Evolutionary conservation across 129 eudicot genomes (phyloP).

Genomic region (Flaveria brownii): DNA sequence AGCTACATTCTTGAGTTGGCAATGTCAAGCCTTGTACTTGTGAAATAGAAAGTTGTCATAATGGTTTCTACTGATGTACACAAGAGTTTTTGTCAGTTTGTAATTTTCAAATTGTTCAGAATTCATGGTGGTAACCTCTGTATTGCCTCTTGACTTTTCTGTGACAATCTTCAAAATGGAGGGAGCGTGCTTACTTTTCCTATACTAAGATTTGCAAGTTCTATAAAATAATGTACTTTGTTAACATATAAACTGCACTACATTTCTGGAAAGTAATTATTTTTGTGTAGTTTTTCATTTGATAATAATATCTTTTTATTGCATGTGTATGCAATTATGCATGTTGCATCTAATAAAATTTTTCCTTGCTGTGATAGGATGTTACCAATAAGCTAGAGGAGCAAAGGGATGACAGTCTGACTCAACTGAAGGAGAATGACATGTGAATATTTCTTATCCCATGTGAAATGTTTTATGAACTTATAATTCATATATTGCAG

Average conservation of each 20-base stretch:
- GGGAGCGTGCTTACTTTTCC: too few species aligned
- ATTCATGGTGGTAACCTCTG: too few species aligned
- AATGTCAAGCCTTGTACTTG: background rate
- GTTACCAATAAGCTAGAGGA: conserved; percentile 88
- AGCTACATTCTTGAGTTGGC: background rate
- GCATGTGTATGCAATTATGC: background rate
- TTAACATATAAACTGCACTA: conserved; percentile 5
- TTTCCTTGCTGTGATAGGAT: conserved; percentile 55
- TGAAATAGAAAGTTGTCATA: background rate
- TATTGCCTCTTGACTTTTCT: too few species aligned
- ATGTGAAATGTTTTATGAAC: conserved; percentile 1
- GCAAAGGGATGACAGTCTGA: conserved; percentile 83
- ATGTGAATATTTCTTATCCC: conserved; percentile 46
- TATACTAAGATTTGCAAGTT: too few species aligned
- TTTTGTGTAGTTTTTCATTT: background rate
- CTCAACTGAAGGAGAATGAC: conserved; percentile 90
- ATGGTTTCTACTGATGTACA: background rate
- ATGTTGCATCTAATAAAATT: conserved; percentile 9
- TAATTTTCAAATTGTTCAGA: too few species aligned
- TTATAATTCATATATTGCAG: background rate
- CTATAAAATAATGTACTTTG: too few species aligned
- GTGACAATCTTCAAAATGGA: too few species aligned
- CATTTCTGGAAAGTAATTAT: background rate
- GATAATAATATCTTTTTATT: background rate
- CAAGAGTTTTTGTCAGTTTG: background rate